These are phyloP conservation scores for Arabis hirsuta DNA, from an alignment of 345 rosid genomes.

Conservation along the genomic window DNA sequence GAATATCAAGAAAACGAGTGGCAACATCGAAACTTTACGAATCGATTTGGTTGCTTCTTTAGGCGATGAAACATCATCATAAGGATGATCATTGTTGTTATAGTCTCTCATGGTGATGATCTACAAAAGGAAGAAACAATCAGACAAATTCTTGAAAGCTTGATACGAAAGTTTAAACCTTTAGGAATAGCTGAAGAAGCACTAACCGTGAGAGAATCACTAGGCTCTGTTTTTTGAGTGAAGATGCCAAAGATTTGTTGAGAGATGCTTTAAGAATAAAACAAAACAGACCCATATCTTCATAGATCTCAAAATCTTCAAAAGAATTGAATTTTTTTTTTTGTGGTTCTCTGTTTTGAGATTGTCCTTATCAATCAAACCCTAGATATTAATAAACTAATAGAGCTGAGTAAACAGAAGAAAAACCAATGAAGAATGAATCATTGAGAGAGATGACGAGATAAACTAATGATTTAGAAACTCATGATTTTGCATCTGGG, in stretches of 20 bases:
- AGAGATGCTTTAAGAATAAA: constrained; percentile 1
- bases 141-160: neutral
- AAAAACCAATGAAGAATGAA: neutral
- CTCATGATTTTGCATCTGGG: neutral
- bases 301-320: constrained; percentile 4
- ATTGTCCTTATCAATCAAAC: constrained; percentile 20
- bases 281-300: constrained; percentile 16
- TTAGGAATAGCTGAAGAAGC: neutral
- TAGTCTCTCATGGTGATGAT: constrained; percentile 44
- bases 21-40: constrained; percentile 62
- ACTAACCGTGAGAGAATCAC: constrained; percentile 12
- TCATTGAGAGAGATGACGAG: neutral
- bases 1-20: constrained; percentile 68
- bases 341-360: constrained; percentile 31
- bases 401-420: neutral
- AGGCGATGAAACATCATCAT: constrained; percentile 44
- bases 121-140: constrained; percentile 1
- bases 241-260: no score
- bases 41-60: constrained; percentile 32
- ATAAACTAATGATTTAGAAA: no score
- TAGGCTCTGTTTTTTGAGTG: neutral
- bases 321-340: neutral
- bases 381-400: neutral
- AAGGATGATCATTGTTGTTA: constrained; percentile 34
- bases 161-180: neutral